Base-by-base conservation (phyloP, 2,329 filamentous ascomycete species). In the Neonectria sp. region DNA sequence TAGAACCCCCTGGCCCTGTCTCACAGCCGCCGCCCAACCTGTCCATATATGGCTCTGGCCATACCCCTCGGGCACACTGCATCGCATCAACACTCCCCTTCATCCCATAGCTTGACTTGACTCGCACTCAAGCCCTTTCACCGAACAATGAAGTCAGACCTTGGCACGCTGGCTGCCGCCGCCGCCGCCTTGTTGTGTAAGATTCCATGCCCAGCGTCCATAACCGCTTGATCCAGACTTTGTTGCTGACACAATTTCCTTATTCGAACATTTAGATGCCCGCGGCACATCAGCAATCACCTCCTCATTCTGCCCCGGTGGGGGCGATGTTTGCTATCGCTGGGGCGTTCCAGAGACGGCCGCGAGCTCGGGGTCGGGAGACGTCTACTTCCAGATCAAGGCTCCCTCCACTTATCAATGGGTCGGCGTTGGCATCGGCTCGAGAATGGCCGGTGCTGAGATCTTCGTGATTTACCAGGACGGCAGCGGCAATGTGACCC, bases 391-490 rank as follows among this genome's bases (percentile, higher is more conserved):
- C 69, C 89, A 90, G 74, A 82, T 92, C 63, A 80, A 80, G n/a
- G 88, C 88, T 4, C 86, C 88, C 2, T 82, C 82, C 2, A 80
- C 79, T 6, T 86, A 86, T 75, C 73, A 78, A 66, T 92, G 90
- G 90, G 83, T 90, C 17, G 86, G 83, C 9, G 80, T 91, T 21
- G 90, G 88, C 33, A 88, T 87, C 35, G 90, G 90, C 52, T 71
- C 74, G 0, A 66, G 69, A 48, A 92, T 92, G 90, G 46, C 76
- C 15, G 86, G 84, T 35, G 78, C 89, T 56, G 86, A 89, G 75
- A 90, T 92, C 64, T 91, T 92, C 75, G 70, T 92, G 73, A 82
- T 91, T 71, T 92, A 92, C 77, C 79, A 86, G 52, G 83, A 90
- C 69, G 88, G 88, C 65, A 70, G 72, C 4, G 86, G 86, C 68